These are phyloP conservation scores for Dioscorea cayenensis DNA, from an alignment of 116 monocot genomes.

Conservation along the genomic window DNA sequence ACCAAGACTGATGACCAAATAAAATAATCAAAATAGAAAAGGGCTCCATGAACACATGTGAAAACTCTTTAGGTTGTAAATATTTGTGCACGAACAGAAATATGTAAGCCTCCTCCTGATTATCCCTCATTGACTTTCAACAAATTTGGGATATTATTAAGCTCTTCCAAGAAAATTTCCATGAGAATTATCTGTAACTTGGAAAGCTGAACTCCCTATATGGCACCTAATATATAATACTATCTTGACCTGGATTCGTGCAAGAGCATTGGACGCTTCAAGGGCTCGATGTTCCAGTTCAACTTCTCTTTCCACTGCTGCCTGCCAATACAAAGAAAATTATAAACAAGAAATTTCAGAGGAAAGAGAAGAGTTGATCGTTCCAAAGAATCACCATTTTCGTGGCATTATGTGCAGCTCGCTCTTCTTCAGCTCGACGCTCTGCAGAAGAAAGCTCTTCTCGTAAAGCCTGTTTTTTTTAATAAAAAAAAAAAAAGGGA, in stretches of 20 bases:
- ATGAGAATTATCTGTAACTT: no score
- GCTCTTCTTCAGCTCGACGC: slow-evolving; percentile 89
- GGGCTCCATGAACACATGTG: no score
- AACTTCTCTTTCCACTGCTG: slow-evolving; percentile 93
- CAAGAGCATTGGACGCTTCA: slow-evolving; percentile 98
- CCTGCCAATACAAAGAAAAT: slow-evolving; percentile 33
- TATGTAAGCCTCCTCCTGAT: no score
- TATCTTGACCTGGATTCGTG: slow-evolving; percentile 75
- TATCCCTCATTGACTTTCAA: no score
- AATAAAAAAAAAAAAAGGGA: background rate
- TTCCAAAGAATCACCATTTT: slow-evolving; percentile 64
- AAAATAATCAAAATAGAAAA: no score
- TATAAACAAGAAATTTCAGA: slow-evolving; percentile 10
- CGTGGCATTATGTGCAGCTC: slow-evolving; percentile 88
- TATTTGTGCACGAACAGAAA: no score
- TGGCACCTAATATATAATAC: background rate
- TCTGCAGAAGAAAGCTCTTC: slow-evolving; percentile 88
- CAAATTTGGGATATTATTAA: no score
- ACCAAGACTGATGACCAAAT: no score
- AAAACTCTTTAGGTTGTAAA: no score
- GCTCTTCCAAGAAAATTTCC: no score
- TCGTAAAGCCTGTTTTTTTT: slow-evolving; percentile 52
- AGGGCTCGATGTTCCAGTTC: slow-evolving; percentile 93
- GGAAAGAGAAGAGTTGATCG: background rate
- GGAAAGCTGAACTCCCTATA: no score